Evolutionary conservation across 306 rosid species (phyloP).

Genomic region (Quercus mongolica): DNA sequence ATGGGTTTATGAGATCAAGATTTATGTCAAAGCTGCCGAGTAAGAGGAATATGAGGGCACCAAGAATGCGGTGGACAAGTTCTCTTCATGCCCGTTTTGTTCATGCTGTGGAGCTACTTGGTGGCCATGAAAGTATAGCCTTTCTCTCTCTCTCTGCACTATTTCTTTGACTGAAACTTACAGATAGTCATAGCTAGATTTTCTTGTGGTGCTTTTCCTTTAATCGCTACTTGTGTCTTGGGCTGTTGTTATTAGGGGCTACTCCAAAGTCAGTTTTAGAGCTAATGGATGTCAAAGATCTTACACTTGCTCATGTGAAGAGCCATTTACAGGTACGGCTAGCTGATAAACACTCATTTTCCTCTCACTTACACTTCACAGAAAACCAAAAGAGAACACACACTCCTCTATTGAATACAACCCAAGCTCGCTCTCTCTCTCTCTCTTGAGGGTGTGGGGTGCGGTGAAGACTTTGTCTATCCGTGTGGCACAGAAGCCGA

Average conservation of each 20-base stretch:
- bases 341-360: background rate
- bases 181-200: background rate
- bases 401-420: background rate
- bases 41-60: conserved; percentile 80
- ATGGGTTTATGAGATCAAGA: conserved; percentile 52
- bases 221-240: background rate
- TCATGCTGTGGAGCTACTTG: conserved; percentile 90
- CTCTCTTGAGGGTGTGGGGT: background rate
- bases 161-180: background rate
- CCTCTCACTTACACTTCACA: conserved; percentile 4
- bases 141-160: background rate
- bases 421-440: background rate
- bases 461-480: conserved; percentile 43
- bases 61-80: conserved; percentile 95
- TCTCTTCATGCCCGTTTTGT: conserved; percentile 88
- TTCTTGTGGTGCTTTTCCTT: background rate
- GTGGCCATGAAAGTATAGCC: conserved; percentile 87
- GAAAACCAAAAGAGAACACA: background rate
- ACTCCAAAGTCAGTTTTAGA: conserved; percentile 91
- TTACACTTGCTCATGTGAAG: conserved; percentile 94
- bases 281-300: conserved; percentile 97
- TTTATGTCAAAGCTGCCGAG: conserved; percentile 41
- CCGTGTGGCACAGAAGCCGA: conserved; percentile 60
- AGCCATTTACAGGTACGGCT: conserved; percentile 87
- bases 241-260: conserved; percentile 53